Percentiles rank a stretch among this genome's conserved stretches.
These are phyloP conservation scores for Pichia heedii DNA, from an alignment of 805 yeast species.

Conservation along the genomic window DNA sequence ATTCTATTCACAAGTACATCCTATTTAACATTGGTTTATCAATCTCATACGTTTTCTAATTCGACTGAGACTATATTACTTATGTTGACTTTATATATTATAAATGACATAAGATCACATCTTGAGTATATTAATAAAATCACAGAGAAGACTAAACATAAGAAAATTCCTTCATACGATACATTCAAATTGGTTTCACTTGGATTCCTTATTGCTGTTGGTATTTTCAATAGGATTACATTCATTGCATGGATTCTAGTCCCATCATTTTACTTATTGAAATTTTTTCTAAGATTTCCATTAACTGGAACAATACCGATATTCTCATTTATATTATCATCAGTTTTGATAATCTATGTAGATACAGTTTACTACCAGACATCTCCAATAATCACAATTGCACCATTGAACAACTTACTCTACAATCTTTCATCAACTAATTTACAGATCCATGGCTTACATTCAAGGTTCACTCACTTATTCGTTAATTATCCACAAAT, in stretches of 20 bases:
- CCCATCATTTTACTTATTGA: conserved; percentile 45
- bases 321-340: conserved; percentile 29
- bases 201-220: conserved; percentile 53
- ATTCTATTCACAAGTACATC: conserved; percentile 43
- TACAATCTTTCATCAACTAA: conserved; percentile 60
- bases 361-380: conserved; percentile 41
- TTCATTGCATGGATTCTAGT: conserved; percentile 65
- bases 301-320: conserved; percentile 30
- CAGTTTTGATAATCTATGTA: conserved; percentile 31
- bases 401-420: conserved; percentile 69
- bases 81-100: conserved; percentile 39
- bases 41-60: conserved; percentile 86
- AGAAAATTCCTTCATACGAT: neutral
- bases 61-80: conserved; percentile 62
- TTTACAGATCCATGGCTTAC: conserved; percentile 73
- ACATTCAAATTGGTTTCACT: conserved; percentile 16
- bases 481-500: conserved; percentile 71
- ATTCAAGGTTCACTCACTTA: conserved; percentile 66
- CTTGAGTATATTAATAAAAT: conserved; percentile 5
- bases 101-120: conserved; percentile 27
- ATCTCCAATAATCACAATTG: conserved; percentile 32
- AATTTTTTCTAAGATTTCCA: conserved; percentile 29
- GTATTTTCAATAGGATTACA: conserved; percentile 78
- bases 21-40: conserved; percentile 70
- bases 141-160: neutral